Evolutionary conservation across 78 protist species (phyloP).

Genomic region (Polysphondylium violaceum): DNA sequence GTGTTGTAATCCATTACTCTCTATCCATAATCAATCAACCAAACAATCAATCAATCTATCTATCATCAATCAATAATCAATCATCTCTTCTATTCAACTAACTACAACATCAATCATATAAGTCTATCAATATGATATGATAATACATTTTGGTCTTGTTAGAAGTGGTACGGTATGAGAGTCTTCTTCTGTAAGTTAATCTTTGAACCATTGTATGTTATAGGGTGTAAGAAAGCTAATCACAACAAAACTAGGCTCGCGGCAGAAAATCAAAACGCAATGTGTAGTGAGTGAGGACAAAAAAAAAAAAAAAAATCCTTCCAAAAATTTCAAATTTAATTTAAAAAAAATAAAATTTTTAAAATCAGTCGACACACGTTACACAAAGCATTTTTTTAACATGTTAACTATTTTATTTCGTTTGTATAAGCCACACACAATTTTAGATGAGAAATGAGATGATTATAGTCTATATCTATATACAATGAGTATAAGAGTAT

Average conservation of each 20-base stretch:
- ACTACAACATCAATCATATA: too few relatives aligned
- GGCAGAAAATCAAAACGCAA: too few relatives aligned
- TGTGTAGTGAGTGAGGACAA: not conserved
- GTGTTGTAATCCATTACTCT: not conserved
- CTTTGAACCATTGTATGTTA: constrained; percentile 87
- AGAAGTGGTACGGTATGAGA: constrained; percentile 87
- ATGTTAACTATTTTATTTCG: too few relatives aligned
- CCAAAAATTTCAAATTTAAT: not conserved
- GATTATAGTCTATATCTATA: too few relatives aligned
- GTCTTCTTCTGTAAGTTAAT: constrained; percentile 90
- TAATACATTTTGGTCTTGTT: constrained; percentile 87
- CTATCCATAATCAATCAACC: not conserved
- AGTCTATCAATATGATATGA: too few relatives aligned
- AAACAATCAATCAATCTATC: not conserved
- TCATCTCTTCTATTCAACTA: too few relatives aligned
- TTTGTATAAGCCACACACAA: too few relatives aligned
- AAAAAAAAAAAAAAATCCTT: constrained; percentile 15
- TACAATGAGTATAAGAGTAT: too few relatives aligned
- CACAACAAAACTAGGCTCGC: too few relatives aligned
- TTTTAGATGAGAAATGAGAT: too few relatives aligned
- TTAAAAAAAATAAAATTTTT: not conserved
- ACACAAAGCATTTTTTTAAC: too few relatives aligned
- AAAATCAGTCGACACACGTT: not conserved
- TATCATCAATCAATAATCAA: not conserved
- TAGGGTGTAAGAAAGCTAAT: too few relatives aligned